Evolutionary conservation across 1,284 basidiomycete species (phyloP).

Genomic region (Amylostereum chailletii): DNA sequence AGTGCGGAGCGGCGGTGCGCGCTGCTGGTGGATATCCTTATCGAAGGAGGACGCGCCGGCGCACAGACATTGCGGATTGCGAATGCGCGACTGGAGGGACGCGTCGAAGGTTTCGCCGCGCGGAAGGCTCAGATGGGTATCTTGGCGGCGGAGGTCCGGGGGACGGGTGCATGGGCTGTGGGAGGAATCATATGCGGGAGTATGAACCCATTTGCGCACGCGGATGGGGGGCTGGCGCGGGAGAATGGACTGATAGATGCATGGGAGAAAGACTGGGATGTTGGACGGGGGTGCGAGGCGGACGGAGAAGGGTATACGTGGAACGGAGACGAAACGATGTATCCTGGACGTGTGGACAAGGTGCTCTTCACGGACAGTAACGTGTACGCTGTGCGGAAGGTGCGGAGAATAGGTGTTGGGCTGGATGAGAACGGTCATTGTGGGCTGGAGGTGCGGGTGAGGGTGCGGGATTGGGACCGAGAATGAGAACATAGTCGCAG

Average conservation of each 20-base stretch:
- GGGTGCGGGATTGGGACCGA: conserved; percentile 17
- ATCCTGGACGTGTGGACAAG: conserved; percentile 51
- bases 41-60: conserved; percentile 26
- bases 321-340: conserved; percentile 34
- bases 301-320: conserved; percentile 48
- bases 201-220: conserved; percentile 52
- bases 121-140: conserved; percentile 42
- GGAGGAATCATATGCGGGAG: conserved; percentile 61
- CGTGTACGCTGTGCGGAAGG: conserved; percentile 39
- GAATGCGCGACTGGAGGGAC: conserved; percentile 65
- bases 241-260: conserved; percentile 46
- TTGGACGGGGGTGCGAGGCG: conserved; percentile 15
- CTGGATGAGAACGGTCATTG: conserved; percentile 55
- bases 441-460: conserved; percentile 43
- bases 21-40: conserved; percentile 45
- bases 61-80: conserved; percentile 40
- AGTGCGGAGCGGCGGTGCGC: conserved; percentile 42
- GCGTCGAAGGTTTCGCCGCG: conserved; percentile 29
- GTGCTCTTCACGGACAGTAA: conserved; percentile 44
- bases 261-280: conserved; percentile 26
- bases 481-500: too few species aligned
- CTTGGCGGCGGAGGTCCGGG: conserved; percentile 32
- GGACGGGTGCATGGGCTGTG: conserved; percentile 34
- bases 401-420: conserved; percentile 45
- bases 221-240: conserved; percentile 33